Evolutionary conservation across 805 yeast species (phyloP).

Genomic region (Sugiyamaella mastotermitis): DNA sequence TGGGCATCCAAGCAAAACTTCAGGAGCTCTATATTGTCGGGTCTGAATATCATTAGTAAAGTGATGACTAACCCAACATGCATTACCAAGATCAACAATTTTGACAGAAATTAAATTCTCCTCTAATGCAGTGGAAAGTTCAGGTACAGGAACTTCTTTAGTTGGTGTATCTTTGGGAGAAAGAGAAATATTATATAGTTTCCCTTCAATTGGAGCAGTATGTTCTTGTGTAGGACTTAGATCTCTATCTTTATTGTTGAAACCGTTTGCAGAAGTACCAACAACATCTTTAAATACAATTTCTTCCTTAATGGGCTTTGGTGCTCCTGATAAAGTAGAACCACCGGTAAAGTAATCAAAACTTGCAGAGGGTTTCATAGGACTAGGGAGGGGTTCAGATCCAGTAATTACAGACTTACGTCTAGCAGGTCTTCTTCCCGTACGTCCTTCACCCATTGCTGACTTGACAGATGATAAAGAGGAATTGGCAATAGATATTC

Average conservation of each 20-base stretch:
- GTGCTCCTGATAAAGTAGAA: slow-evolving; percentile 2
- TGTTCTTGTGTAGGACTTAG: too few relatives aligned
- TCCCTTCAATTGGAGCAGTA: not conserved
- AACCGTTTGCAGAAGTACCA: not conserved
- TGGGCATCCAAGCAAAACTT: slow-evolving; percentile 65
- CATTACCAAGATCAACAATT: slow-evolving; percentile 91
- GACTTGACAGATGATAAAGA: not conserved
- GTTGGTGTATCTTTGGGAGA: not conserved
- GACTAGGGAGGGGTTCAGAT: slow-evolving; percentile 89
- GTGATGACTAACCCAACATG: slow-evolving; percentile 75
- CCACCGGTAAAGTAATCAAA: slow-evolving; percentile 12
- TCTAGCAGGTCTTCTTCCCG: slow-evolving; percentile 40
- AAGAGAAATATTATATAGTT: not conserved
- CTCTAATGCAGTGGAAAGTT: slow-evolving; percentile 17
- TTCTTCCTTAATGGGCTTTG: too few relatives aligned
- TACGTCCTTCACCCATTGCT: not conserved
- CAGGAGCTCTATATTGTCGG: slow-evolving; percentile 90
- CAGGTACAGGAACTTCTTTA: not conserved
- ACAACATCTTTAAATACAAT: too few relatives aligned
- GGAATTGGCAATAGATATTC: too few relatives aligned
- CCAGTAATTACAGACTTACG: slow-evolving; percentile 78
- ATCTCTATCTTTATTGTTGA: not conserved
- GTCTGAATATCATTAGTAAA: slow-evolving; percentile 89
- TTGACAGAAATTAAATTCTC: slow-evolving; percentile 66
- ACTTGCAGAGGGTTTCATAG: slow-evolving; percentile 47